Base-by-base conservation (phyloP, 192 early-diverging fungal genomes). In the Allomyces macrogynus region DNA sequence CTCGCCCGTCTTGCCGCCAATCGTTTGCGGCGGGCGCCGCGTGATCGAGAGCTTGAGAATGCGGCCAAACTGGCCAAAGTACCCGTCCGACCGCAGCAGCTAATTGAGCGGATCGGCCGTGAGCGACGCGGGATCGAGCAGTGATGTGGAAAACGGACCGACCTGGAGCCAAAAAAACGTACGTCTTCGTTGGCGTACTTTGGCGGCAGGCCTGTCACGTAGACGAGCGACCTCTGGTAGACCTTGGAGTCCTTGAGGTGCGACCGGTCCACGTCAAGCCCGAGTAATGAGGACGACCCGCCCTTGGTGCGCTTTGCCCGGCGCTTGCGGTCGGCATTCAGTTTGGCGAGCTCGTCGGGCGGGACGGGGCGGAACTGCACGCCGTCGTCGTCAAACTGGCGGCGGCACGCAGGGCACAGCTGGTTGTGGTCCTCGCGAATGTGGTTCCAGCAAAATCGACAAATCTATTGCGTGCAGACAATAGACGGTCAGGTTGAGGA, bases 41-140 rank as follows among this genome's bases (percentile, higher is more conserved):
- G 93, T 95, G 64, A 99, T 82, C 12, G 95, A 89, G n/a, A 97
- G 83, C 69, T 91, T 88, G 64, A 81, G 79, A 64, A 99, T 93
- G 68, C 92, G 95, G 62, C 96, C 96, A 75, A 90, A 99, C 75
- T 97, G 93, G 18, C 95, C 95, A 83, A 99, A 97, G 71, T 93
- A 95, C 27, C 96, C 92, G 62, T 86, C 79, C 57, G 84, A 81
- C 66, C 87, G 77, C 61, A 99, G 73, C n/a, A 77, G 86, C 77
- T 40, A 40, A 40, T 40, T 8, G 32, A 40, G 32, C 32, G 7
- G 3, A 3, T 7, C 32, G 32, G 0, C 3, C 32, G 32, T 40
- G 32, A 40, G 32, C 32, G 32, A 40, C 32, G 32, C 32, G 32
- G 0, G 32, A 40, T 40, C 32, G 32, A 40, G 32, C 32, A 40